phyloP scores from a whole-genome alignment of 257 asterid species.

The Scutellaria galericulata region DNA sequence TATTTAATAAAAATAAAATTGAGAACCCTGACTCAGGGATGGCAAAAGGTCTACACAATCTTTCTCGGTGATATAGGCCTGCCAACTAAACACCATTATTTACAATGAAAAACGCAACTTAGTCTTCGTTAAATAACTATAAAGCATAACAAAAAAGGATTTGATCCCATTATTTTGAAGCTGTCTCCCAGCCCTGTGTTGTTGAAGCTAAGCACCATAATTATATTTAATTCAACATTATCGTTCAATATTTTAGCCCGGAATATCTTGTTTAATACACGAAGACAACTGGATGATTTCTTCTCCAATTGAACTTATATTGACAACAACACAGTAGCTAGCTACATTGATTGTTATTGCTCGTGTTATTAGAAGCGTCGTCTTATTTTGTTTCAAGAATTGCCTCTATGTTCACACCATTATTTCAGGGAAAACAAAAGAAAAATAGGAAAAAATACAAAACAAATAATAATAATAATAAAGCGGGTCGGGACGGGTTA shows the following conservation, averaged over 20 bases:
- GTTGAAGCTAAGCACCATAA: conserved; percentile 38
- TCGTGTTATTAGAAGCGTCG: not conserved
- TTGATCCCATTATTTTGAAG: not conserved
- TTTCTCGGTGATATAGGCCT: conserved; percentile 42
- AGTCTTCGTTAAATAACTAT: conserved; percentile 57
- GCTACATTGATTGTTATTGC: conserved; percentile 12
- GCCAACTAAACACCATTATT: conserved; percentile 40
- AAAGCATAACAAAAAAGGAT: conserved; percentile 32
- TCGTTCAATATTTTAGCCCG: conserved; percentile 35
- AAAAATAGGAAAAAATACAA: no score
- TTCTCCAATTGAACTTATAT: conserved; percentile 40
- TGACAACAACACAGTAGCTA: conserved; percentile 29
- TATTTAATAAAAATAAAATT: no score
- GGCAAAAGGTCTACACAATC: conserved; percentile 8
- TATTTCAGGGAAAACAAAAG: no score
- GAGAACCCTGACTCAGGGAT: no score
- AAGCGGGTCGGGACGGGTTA: no score
- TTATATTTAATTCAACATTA: conserved; percentile 2
- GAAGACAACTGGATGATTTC: conserved; percentile 42
- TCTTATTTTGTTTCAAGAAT: conserved; percentile 27
- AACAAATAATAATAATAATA: no score
- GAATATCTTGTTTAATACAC: conserved; percentile 38
- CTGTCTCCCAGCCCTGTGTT: conserved; percentile 34
- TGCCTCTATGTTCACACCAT: conserved; percentile 37
- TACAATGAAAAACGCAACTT: conserved; percentile 24